Base-by-base conservation (phyloP, 2,329 filamentous ascomycete species). In the Seiridium cupressi region DNA sequence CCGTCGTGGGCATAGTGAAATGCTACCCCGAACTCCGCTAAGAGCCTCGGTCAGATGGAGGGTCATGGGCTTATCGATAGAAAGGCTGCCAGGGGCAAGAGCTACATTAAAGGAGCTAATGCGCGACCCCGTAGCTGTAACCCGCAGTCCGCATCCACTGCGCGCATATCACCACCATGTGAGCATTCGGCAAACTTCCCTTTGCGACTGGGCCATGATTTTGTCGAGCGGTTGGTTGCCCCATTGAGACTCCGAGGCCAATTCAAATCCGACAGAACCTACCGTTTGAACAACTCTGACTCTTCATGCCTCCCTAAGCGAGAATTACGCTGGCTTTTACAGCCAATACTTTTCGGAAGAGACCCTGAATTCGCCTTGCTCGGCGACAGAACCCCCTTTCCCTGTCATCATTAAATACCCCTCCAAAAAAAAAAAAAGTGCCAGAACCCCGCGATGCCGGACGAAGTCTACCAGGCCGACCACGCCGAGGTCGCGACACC, bases 391-490 rank as follows among this genome's bases (percentile, higher is more conserved):
- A 49, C 11, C 35, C 11, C 49, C 49, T 35, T 31, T n/a, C n/a
- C 49, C 49, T 53, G 49, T n/a, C 34, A 9, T 18, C 46, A 7
- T n/a, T 32, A 40, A 44, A 40, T 42, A 55, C 54, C 54, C 54
- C 54, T 47, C 54, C 54, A 57, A 46, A 47, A 57, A 57, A 55
- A 55, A 55, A 57, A 57, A 32, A 56, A 32, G 11, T 10, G 31
- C 11, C 31, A 47, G 44, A 36, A 32, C 46, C 55, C 55, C 46
- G 55, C 55, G 44, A 58, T 58, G 55, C 55, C 55, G 46, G 46
- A 51, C 35, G 55, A 67, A 68, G 66, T 65, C 68, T 69, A 61
- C 64, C 63, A 60, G 47, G 61, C 60, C 46, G 51, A 55, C 63
- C 63, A 59, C 44, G 56, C 60, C 32, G 53, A 58, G 36, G 55